Conservation (phyloP, 2,329 filamentous ascomycete genomes). For the Chalara sp. region DNA sequence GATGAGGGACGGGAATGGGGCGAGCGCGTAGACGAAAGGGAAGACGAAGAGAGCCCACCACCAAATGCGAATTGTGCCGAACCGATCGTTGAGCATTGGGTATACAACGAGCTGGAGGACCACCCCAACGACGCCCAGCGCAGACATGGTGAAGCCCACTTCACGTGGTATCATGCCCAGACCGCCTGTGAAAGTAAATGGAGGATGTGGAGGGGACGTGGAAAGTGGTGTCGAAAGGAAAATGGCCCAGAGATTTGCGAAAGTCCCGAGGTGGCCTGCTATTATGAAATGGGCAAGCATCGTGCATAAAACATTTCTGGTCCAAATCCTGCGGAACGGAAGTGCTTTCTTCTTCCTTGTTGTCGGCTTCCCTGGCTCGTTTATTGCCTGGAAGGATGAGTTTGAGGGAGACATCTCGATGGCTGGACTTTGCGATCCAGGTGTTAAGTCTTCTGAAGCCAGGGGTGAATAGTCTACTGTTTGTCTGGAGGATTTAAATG, state of each 20-base stretch:
- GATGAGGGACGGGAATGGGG: conserved; percentile 44
- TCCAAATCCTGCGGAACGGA: conserved; percentile 12
- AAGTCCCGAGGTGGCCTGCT: conserved; percentile 32
- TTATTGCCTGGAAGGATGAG: too few species aligned
- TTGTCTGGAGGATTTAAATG: neutral
- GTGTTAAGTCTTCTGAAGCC: too few species aligned
- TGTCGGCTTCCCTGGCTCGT: too few species aligned
- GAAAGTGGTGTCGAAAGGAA: conserved; percentile 53
- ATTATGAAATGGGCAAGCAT: conserved; percentile 43
- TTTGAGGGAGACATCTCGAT: too few species aligned
- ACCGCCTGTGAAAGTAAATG: conserved; percentile 49
- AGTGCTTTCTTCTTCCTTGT: too few species aligned
- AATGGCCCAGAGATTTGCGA: conserved; percentile 51
- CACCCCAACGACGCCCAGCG: conserved; percentile 64
- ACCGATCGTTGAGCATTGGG: conserved; percentile 53
- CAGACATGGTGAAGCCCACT: conserved; percentile 62
- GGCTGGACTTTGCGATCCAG: too few species aligned
- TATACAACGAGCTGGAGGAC: conserved; percentile 63
- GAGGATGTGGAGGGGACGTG: conserved; percentile 12
- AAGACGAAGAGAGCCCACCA: conserved; percentile 59
- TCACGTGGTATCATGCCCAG: conserved; percentile 59
- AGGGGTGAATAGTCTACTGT: too few species aligned
- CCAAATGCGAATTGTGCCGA: conserved; percentile 63
- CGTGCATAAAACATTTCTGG: conserved; percentile 32
- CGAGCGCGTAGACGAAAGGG: conserved; percentile 58